phyloP scores from a whole-genome alignment of 768 basidiomycete genomes.

The Russula foetens region DNA sequence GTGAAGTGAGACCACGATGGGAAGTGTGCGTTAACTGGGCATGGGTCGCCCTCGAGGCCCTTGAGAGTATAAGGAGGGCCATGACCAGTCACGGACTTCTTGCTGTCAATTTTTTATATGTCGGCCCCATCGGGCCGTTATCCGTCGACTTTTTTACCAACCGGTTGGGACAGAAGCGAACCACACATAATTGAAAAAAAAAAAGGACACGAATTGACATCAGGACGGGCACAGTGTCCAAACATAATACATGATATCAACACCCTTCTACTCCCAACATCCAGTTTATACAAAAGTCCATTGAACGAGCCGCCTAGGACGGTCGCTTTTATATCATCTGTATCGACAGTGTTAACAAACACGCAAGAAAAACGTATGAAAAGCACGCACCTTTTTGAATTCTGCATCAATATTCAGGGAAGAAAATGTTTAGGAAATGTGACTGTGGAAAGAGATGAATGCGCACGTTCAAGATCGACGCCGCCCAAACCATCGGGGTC shows the following conservation, averaged over 20 bases:
- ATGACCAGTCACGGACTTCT: not conserved
- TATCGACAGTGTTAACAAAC: not conserved
- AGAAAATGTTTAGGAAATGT: constrained; percentile 3
- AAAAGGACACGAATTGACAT: too few species aligned
- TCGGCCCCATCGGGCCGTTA: not conserved
- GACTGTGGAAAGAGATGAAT: not conserved
- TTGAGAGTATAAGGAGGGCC: not conserved
- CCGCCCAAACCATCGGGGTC: constrained; percentile 93
- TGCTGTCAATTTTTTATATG: not conserved
- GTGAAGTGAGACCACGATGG: not conserved
- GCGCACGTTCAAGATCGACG: constrained; percentile 75
- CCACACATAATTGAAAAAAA: too few species aligned
- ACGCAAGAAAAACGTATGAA: not conserved
- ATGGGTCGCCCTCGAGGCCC: not conserved
- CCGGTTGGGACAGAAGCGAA: too few species aligned
- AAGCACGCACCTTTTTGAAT: constrained; percentile 56
- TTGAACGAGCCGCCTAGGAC: not conserved
- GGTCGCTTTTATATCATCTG: constrained; percentile 70
- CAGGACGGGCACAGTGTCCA: too few species aligned
- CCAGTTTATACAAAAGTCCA: not conserved
- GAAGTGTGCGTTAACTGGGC: not conserved
- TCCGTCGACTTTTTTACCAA: not conserved
- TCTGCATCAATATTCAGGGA: constrained; percentile 34
- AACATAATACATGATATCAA: too few species aligned
- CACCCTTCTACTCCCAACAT: not conserved